phyloP scores from a whole-genome alignment of 495 filamentous ascomycete genomes.

The Viridothelium virens region DNA sequence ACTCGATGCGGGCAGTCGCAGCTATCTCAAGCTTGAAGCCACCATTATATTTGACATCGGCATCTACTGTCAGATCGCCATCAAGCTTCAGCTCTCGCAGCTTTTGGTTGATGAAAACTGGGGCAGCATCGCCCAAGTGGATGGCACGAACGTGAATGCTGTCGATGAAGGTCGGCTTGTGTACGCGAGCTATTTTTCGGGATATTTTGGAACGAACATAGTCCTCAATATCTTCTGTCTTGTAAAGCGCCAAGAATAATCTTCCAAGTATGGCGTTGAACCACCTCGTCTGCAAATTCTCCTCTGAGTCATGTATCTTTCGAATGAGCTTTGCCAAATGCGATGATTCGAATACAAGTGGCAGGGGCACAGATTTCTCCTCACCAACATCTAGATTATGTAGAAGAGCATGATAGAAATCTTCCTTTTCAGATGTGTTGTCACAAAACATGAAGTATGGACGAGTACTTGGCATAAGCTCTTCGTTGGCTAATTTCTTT shows the following conservation, averaged over 20 bases:
- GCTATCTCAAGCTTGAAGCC: constrained; percentile 84
- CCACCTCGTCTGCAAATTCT: constrained; percentile 87
- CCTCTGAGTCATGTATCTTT: constrained; percentile 72
- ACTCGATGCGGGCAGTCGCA: constrained; percentile 80
- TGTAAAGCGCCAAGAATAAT: constrained; percentile 79
- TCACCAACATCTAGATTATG: constrained; percentile 61
- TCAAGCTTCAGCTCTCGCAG: constrained; percentile 86
- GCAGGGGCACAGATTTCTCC: constrained; percentile 49
- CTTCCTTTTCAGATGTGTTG: constrained; percentile 90
- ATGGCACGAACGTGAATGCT: constrained; percentile 71
- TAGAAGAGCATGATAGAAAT: constrained; percentile 91
- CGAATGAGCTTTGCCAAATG: constrained; percentile 83
- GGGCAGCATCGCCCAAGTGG: constrained; percentile 78
- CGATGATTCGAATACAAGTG: constrained; percentile 71
- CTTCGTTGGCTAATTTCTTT: constrained; percentile 52
- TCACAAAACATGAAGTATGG: constrained; percentile 94
- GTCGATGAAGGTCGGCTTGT: constrained; percentile 82
- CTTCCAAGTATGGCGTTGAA: constrained; percentile 85
- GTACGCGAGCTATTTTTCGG: constrained; percentile 92
- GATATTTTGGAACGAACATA: constrained; percentile 76
- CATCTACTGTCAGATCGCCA: constrained; percentile 77
- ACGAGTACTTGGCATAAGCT: constrained; percentile 51
- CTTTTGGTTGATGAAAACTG: constrained; percentile 79
- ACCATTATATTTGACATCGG: constrained; percentile 79
- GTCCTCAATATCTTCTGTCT: constrained; percentile 71